Percentiles rank a stretch among this genome's conserved stretches.
phyloP scores from a whole-genome alignment of 2,329 filamentous ascomycete genomes.

The Mycocentrospora acerina region DNA sequence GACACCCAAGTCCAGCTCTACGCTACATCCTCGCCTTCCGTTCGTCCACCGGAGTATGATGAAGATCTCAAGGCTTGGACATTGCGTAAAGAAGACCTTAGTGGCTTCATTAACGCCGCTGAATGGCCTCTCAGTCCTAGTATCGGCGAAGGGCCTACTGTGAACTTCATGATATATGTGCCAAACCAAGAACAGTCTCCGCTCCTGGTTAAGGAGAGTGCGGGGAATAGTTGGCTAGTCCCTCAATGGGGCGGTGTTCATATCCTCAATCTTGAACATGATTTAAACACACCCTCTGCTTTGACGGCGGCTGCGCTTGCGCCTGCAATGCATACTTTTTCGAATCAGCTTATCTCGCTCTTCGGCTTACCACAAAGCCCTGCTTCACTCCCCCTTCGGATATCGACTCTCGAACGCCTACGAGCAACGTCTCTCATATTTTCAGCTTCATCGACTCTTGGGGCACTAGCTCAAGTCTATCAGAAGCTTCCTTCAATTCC shows the following conservation, averaged over 20 bases:
- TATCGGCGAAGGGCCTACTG: constrained; percentile 87
- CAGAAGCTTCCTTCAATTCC: constrained; percentile 81
- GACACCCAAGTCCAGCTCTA: constrained; percentile 97
- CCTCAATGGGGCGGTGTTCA: constrained; percentile 89
- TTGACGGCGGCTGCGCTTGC: constrained; percentile 69
- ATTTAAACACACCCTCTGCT: constrained; percentile 44
- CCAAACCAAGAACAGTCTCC: constrained; percentile 68
- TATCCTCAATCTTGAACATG: constrained; percentile 62
- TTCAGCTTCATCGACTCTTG: constrained; percentile 88
- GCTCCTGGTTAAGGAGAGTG: constrained; percentile 60
- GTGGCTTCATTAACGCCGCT: constrained; percentile 94
- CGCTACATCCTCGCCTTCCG: constrained; percentile 66
- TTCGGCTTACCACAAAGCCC: constrained; percentile 81
- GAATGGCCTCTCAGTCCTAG: constrained; percentile 96
- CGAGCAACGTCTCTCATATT: constrained; percentile 82
- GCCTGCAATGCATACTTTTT: constrained; percentile 84
- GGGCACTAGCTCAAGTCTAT: constrained; percentile 85
- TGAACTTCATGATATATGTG: constrained; percentile 94
- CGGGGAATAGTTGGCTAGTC: constrained; percentile 81
- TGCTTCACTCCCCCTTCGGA: constrained; percentile 74
- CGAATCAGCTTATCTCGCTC: constrained; percentile 83
- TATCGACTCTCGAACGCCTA: constrained; percentile 83
- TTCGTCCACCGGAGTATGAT: constrained; percentile 59
- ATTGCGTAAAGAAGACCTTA: constrained; percentile 81
- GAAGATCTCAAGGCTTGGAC: constrained; percentile 60